These are phyloP conservation scores for Vitis rotundifolia DNA, from an alignment of 164 flowering plant genomes.

Conservation along the genomic window DNA sequence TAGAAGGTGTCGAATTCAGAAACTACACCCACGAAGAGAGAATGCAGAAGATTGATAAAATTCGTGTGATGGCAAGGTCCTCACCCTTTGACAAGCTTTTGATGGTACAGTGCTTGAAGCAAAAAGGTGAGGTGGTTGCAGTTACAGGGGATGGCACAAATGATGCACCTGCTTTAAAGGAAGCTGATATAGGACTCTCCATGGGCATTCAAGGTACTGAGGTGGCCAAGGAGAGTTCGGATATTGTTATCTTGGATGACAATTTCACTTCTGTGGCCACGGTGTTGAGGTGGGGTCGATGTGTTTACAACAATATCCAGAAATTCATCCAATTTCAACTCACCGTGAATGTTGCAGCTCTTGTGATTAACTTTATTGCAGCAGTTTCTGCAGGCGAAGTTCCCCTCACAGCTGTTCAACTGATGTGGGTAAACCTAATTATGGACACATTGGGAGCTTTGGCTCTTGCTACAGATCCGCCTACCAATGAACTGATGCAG, in stretches of 20 bases:
- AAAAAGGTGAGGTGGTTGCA: conserved; percentile 70
- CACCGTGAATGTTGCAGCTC: conserved; percentile 74
- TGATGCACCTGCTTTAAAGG: conserved; percentile 79
- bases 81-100: conserved; percentile 73
- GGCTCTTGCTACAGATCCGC: conserved; percentile 79
- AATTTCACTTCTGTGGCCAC: conserved; percentile 66
- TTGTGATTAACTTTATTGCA: conserved; percentile 66
- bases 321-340: conserved; percentile 81
- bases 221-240: conserved; percentile 80
- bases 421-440: conserved; percentile 80
- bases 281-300: conserved; percentile 71
- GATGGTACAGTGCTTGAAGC: conserved; percentile 68
- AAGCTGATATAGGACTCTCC: conserved; percentile 76
- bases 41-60: conserved; percentile 42
- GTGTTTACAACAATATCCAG: conserved; percentile 75
- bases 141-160: conserved; percentile 85
- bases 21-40: conserved; percentile 60
- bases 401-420: conserved; percentile 73
- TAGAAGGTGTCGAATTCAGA: conserved; percentile 64
- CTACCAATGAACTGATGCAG: conserved; percentile 61
- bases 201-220: conserved; percentile 86
- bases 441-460: conserved; percentile 83
- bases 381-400: conserved; percentile 75
- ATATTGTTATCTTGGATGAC: conserved; percentile 73
- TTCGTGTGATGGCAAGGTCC: conserved; percentile 80